A percentile compares a stretch with the other conserved stretches of the same genome.
Conservation (phyloP, 345 rosid genomes). For the Triadica sebifera region DNA sequence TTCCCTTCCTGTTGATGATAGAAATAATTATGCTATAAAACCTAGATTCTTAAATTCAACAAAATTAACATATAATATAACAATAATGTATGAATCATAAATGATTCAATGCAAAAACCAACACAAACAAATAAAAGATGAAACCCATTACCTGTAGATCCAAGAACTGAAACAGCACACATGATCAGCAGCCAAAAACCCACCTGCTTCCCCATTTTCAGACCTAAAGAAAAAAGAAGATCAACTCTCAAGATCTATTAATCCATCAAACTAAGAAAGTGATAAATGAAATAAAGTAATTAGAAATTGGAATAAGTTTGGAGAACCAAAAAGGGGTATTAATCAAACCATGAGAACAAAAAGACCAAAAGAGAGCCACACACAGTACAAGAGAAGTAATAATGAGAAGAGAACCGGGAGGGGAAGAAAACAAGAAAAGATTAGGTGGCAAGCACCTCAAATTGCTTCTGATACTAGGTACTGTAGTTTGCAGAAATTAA, state of each 20-base stretch:
- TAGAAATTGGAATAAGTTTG: slow-evolving; percentile 21
- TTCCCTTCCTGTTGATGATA: slow-evolving; percentile 1
- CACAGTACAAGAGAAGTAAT: slow-evolving; percentile 29
- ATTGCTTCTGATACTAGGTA: slow-evolving; percentile 5
- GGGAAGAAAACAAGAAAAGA: not conserved
- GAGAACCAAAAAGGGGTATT: slow-evolving; percentile 25
- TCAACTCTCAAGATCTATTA: slow-evolving; percentile 29
- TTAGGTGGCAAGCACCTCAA: slow-evolving; percentile 27
- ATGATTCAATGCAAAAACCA: slow-evolving; percentile 16
- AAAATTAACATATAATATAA: not conserved
- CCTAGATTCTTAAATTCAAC: slow-evolving; percentile 24
- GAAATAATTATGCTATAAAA: not conserved
- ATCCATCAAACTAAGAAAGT: slow-evolving; percentile 19
- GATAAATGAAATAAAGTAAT: slow-evolving; percentile 12
- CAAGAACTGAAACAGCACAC: slow-evolving; percentile 37
- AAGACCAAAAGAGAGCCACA: slow-evolving; percentile 32
- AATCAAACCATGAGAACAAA: slow-evolving; percentile 23
- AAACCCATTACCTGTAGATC: slow-evolving; percentile 56
- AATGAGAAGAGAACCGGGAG: not conserved
- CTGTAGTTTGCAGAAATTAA: slow-evolving; percentile 10
- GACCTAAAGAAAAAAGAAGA: slow-evolving; percentile 12
- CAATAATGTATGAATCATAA: slow-evolving; percentile 19
- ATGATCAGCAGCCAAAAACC: slow-evolving; percentile 35
- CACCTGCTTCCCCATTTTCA: slow-evolving; percentile 38
- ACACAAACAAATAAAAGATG: not conserved